A percentile compares a stretch with the other conserved stretches of the same genome.
These are phyloP conservation scores for Aquilaria agallochum DNA, from an alignment of 441 rosid genomes.

Conservation along the genomic window DNA sequence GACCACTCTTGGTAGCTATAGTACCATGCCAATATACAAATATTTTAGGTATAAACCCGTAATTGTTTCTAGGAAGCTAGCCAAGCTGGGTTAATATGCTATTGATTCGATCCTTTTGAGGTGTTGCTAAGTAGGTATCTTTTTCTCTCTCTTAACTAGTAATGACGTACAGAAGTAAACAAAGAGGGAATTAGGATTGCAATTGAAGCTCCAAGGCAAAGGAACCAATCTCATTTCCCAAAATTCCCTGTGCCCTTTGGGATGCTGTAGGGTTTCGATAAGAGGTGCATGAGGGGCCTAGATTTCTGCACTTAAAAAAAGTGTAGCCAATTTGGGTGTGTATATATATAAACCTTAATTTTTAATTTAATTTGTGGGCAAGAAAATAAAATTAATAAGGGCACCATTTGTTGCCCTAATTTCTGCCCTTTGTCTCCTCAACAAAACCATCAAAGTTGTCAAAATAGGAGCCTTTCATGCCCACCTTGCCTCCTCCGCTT, in stretches of 20 bases:
- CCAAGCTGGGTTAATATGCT: no score
- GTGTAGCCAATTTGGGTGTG: no score
- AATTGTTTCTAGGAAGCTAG: no score
- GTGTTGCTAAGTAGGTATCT: no score
- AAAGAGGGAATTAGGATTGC: background rate
- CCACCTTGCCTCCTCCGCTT: slow-evolving; percentile 52
- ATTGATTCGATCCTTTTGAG: no score
- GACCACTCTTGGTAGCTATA: no score
- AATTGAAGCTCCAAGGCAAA: background rate
- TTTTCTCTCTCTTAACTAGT: slow-evolving; percentile 6
- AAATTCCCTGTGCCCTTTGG: slow-evolving; percentile 37
- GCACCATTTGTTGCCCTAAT: slow-evolving; percentile 46
- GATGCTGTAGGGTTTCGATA: slow-evolving; percentile 19
- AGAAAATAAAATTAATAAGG: background rate
- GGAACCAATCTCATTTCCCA: slow-evolving; percentile 28
- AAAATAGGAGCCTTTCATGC: slow-evolving; percentile 32
- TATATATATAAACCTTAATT: no score
- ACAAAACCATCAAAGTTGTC: slow-evolving; percentile 61
- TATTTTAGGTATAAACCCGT: no score
- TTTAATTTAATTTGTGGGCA: no score
- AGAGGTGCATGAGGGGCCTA: slow-evolving; percentile 26
- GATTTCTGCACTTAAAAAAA: slow-evolving; percentile 29
- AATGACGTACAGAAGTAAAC: slow-evolving; percentile 6
- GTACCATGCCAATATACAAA: no score
- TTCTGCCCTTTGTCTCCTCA: slow-evolving; percentile 72